Percentiles rank a stretch among this genome's conserved stretches.
Conservation (phyloP, 2,329 filamentous ascomycete genomes). For the Clathrospora elynae region DNA sequence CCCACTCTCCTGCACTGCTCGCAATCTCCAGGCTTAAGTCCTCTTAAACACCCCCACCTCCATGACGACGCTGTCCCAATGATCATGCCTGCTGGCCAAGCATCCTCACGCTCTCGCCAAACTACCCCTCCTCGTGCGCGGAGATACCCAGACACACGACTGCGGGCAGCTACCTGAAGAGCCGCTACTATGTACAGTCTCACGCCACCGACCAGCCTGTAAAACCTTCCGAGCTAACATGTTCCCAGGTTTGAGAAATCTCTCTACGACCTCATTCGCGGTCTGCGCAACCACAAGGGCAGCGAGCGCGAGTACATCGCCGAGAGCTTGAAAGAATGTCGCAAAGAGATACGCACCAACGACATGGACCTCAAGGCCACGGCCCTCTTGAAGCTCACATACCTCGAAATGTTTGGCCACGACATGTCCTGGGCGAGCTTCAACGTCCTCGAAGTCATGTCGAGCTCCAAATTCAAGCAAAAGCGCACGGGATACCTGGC, state of each 20-base stretch:
- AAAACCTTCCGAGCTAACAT: too few relatives aligned
- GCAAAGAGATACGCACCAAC: constrained; percentile 85
- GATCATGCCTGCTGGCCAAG: constrained; percentile 42
- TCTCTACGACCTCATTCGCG: constrained; percentile 96
- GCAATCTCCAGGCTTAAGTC: too few relatives aligned
- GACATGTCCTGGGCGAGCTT: constrained; percentile 99
- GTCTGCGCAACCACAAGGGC: constrained; percentile 92
- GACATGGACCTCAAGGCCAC: constrained; percentile 99
- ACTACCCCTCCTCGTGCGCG: constrained; percentile 37
- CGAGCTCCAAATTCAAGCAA: constrained; percentile 88
- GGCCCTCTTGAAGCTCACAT: constrained; percentile 91
- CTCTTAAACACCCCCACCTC: background rate
- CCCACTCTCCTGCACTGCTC: too few relatives aligned
- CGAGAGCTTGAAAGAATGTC: constrained; percentile 91
- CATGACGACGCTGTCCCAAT: constrained; percentile 30
- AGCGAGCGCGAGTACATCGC: constrained; percentile 95
- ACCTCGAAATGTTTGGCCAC: constrained; percentile 98
- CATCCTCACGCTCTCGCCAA: constrained; percentile 26
- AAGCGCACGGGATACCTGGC: constrained; percentile 95
- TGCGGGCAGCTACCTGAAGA: constrained; percentile 22
- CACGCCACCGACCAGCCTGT: background rate
- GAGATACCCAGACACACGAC: constrained; percentile 22
- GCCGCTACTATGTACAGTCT: constrained; percentile 32
- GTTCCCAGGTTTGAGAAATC: constrained; percentile 95
- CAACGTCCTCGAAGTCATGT: constrained; percentile 99